Evolutionary conservation across 257 asterid genomes (phyloP).

Genomic region (Solanum pennellii): DNA sequence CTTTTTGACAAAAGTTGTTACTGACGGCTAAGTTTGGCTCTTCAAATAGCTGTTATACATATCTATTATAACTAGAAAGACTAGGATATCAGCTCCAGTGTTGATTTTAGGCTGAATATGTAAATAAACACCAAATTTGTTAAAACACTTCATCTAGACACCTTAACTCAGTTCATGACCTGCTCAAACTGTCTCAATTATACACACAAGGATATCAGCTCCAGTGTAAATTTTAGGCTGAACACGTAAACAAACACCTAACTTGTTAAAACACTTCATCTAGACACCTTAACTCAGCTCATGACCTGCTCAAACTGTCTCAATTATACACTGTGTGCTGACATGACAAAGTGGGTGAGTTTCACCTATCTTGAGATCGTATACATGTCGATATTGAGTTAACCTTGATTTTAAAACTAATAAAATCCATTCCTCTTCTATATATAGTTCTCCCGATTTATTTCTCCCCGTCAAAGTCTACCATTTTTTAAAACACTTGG

Average conservation of each 20-base stretch:
- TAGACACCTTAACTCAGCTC: not conserved
- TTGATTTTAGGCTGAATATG: not conserved
- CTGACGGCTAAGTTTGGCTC: not conserved
- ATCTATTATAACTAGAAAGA: not conserved
- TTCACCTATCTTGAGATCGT: not conserved
- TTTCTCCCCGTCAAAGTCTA: not conserved
- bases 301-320: not conserved
- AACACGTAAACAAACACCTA: not conserved
- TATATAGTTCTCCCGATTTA: not conserved
- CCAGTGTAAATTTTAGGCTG: not conserved
- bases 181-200: not conserved
- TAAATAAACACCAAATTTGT: not conserved
- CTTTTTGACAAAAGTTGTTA: not conserved
- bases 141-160: not conserved
- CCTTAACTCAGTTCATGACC: not conserved
- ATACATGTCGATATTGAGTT: not conserved
- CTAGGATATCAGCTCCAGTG: not conserved
- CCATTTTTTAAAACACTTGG: not conserved
- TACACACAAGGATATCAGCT: not conserved
- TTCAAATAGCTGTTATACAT: not conserved
- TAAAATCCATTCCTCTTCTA: not conserved
- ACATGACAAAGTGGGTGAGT: not conserved
- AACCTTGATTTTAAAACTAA: not conserved
- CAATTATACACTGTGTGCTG: not conserved
- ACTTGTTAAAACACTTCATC: not conserved